Conservation (phyloP, 2,329 filamentous ascomycete genomes). For the Emmonsia crescens region DNA sequence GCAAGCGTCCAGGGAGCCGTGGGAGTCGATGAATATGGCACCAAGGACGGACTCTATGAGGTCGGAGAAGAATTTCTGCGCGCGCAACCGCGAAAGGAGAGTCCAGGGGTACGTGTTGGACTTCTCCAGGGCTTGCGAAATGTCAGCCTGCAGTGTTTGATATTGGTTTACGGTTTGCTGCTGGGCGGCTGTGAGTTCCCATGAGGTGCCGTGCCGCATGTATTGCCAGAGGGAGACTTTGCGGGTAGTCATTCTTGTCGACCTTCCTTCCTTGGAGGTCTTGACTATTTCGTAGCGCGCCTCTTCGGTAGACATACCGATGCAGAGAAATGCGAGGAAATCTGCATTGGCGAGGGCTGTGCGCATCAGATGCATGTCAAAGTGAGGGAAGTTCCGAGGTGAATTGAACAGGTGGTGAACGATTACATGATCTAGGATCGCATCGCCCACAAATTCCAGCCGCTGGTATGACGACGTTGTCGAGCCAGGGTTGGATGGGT, state of each 20-base stretch:
- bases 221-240: conserved; percentile 54
- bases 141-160: conserved; percentile 34
- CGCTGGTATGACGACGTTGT: conserved; percentile 56
- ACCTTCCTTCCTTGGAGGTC: conserved; percentile 14
- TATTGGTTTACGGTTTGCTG: conserved; percentile 38
- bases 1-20: conserved; percentile 51
- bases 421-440: conserved; percentile 69
- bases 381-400: conserved; percentile 39
- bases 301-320: conserved; percentile 38
- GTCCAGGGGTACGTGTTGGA: conserved; percentile 64
- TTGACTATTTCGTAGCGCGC: conserved; percentile 11
- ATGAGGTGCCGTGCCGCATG: conserved; percentile 47
- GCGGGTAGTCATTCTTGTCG: conserved; percentile 19
- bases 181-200: conserved; percentile 40
- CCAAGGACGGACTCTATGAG: conserved; percentile 71
- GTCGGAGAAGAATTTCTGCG: conserved; percentile 73
- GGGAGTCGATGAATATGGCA: conserved; percentile 70
- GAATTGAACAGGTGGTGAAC: conserved; percentile 49
- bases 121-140: conserved; percentile 42
- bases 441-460: conserved; percentile 80
- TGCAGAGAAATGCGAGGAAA: conserved; percentile 65
- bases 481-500: conserved; percentile 44
- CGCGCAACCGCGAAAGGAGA: conserved; percentile 51
- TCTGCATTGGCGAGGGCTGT: conserved; percentile 69
- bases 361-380: conserved; percentile 64